A percentile compares a stretch with the other conserved stretches of the same genome.
phyloP scores from a whole-genome alignment of 1,284 basidiomycete species.

The Trametes polyzona region DNA sequence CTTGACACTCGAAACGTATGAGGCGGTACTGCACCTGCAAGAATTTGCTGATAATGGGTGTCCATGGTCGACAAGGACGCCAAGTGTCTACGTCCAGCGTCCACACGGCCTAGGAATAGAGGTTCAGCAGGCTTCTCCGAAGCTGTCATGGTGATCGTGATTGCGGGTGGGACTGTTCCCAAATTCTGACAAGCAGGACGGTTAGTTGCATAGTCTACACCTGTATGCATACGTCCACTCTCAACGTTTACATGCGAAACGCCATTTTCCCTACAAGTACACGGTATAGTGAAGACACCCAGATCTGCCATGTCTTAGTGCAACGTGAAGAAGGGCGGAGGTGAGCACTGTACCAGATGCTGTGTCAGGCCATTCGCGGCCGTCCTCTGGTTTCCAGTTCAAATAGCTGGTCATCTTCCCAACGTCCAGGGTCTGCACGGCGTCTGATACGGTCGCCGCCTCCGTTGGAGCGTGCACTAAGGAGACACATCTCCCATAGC shows the following conservation, averaged over 20 bases:
- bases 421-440: slow-evolving; percentile 31
- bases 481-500: slow-evolving; percentile 46
- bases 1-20: too few relatives aligned
- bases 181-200: neutral
- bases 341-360: too few relatives aligned
- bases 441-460: slow-evolving; percentile 35
- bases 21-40: too few relatives aligned
- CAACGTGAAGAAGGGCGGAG: too few relatives aligned
- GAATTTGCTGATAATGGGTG: too few relatives aligned
- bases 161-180: neutral
- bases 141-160: neutral
- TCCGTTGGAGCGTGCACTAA: slow-evolving; percentile 36
- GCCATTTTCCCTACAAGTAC: too few relatives aligned
- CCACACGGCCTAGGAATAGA: too few relatives aligned
- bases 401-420: slow-evolving; percentile 53
- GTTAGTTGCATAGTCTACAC: neutral
- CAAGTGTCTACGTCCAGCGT: neutral
- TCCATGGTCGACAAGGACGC: too few relatives aligned
- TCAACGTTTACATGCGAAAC: too few relatives aligned
- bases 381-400: slow-evolving; percentile 60
- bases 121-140: neutral
- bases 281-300: too few relatives aligned
- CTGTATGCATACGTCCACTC: too few relatives aligned
- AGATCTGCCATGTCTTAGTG: too few relatives aligned
- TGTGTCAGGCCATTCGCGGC: slow-evolving; percentile 9